Evolutionary conservation across 75 land plant species (phyloP), one percentile per base, ranked within the genome.

Genomic region (Picea sitchensis): DNA sequence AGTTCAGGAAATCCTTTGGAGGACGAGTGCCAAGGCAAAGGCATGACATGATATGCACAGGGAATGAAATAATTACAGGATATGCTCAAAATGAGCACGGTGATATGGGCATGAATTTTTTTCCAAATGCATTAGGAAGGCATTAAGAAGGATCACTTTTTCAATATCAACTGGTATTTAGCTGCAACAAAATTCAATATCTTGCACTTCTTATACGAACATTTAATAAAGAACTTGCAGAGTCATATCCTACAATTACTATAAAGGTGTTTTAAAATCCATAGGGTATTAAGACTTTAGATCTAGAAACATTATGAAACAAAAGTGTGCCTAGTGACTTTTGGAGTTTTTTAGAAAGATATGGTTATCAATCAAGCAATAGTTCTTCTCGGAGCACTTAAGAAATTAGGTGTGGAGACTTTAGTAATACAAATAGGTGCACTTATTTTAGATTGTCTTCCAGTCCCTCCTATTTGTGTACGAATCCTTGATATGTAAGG

Each of bases 391-490:
- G 91, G 14, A 72, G 82, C 88, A 13, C 83, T 81, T 72, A 83
- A 58, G 38, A 82, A 80, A 57, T 80, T 93, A 36, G 80, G 80
- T 62, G 82, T 77, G 31, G 87, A 89, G 58, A 83, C 84, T 4
- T 79, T 65, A 41, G 83, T 88, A 44, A 71, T 67, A 62, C 94
- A 88, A 51, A 95, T 92, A 80, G 89, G 84, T 71, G 93, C 96
- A 59, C 84, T 91, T 65, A 77, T 95, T 13, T 34, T 95, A 75
- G 76, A 87, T 54, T 77, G 83, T 72, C 63, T 95, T 51, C 92
- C 95, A 21, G 87, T 95, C 23, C 95, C 95, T 12, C 98, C 98
- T 14, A 95, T 91, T 59, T 95, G 98, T 76, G 81, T 92, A 60
- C 81, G 90, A 57, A 87, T 89, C 31, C 89, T 92, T 36, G 95